These are phyloP conservation scores for Endocalyx cinctus DNA, from an alignment of 2,329 filamentous ascomycete species.

Conservation along the genomic window DNA sequence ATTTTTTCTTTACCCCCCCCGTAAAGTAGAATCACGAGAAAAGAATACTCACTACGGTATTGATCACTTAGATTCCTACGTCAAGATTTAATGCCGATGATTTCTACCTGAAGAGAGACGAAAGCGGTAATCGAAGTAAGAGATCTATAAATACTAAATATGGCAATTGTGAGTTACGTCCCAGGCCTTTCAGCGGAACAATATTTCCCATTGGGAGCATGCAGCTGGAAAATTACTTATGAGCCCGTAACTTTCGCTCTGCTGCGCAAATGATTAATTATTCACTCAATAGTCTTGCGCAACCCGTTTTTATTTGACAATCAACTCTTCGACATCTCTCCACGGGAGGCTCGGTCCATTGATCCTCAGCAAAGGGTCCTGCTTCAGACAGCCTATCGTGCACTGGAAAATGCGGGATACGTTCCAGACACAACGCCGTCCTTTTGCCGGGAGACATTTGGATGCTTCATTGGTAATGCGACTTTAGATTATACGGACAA, in stretches of 20 bases:
- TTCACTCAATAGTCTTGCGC: slow-evolving; percentile 7
- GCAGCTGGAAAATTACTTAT: slow-evolving; percentile 9
- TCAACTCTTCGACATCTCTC: slow-evolving; percentile 14
- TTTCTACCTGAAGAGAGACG: slow-evolving; percentile 8
- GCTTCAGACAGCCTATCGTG: slow-evolving; percentile 8
- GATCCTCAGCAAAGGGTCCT: slow-evolving; percentile 10
- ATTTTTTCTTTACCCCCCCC: too few relatives aligned
- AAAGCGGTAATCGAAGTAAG: slow-evolving; percentile 5
- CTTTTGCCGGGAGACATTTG: slow-evolving; percentile 9
- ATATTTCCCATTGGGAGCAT: slow-evolving; percentile 3
- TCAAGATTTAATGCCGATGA: slow-evolving; percentile 8
- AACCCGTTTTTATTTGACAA: slow-evolving; percentile 13
- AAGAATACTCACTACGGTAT: not conserved
- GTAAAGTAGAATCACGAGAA: too few relatives aligned
- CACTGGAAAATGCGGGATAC: slow-evolving; percentile 8
- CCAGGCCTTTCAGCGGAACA: slow-evolving; percentile 7
- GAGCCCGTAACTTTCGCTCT: slow-evolving; percentile 9
- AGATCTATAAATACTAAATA: slow-evolving; percentile 7
- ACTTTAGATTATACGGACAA: slow-evolving; percentile 11
- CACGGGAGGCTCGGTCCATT: slow-evolving; percentile 10
- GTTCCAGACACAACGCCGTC: slow-evolving; percentile 7
- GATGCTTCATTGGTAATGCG: slow-evolving; percentile 8
- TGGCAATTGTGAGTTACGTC: slow-evolving; percentile 10
- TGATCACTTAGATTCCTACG: slow-evolving; percentile 4
- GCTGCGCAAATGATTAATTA: too few relatives aligned